Evolutionary conservation across 331 rosid species (phyloP), one percentile per base, ranked within the genome.

Genomic region (Pyracantha coccinea): DNA sequence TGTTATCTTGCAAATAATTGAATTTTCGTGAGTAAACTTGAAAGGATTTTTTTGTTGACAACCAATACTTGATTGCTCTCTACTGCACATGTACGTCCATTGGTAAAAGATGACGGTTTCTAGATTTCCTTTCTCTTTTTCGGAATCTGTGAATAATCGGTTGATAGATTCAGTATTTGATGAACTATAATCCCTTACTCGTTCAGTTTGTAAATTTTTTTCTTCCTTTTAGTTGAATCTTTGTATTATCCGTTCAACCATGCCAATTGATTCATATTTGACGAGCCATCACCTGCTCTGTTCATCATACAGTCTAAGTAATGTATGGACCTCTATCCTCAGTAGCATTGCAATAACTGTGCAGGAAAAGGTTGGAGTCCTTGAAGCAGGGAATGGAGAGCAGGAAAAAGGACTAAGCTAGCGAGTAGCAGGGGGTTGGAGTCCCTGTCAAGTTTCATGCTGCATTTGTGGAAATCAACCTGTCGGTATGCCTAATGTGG

Each of bases 311-410:
- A 52, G 57, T 52, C 21, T 50, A 50, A n/a, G 16, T 45, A 19
- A 57, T n/a, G 32, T 4, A 50, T 54, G 8, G 58, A 69, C 16
- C 23, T 54, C 7, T 32, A 25, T 13, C 54, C 35, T 57, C 47
- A 13, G 50, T 20, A 54, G 25, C 52, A 69, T 44, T 67, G 17
- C 35, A 17, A 52, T 35, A 78, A 60, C 70, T 19, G 50, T 81
- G 85, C 88, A 92, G 97, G 80, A 88, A 83, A 77, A 86, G 96
- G 80, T 77, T 92, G 88, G 89, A 92, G 77, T 85, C 85, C 75
- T 79, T 94, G 77, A 94, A 88, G 79, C 86, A 83, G 73, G 97
- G 99, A 70, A 85, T 94, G 66, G 91, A 86, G 69, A 69, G 47
- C 31, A 81, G 92, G 76, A 84, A 68, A 59, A 65, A 20, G 24